phyloP scores from a whole-genome alignment of 495 filamentous ascomycete genomes.

The Aspergillus incahuasiensis region DNA sequence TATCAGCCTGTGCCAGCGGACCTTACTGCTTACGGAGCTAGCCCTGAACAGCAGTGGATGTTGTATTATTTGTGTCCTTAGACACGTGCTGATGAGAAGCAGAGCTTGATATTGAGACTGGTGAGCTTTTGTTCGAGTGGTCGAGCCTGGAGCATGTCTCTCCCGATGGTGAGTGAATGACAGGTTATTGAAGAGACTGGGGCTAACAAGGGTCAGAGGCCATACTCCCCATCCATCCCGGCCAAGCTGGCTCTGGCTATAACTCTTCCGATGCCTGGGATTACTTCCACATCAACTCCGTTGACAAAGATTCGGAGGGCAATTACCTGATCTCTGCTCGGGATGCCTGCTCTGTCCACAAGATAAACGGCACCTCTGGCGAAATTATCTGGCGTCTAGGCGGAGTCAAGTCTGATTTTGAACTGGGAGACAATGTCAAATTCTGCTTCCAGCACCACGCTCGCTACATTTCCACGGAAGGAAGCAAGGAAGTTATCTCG shows the following conservation, averaged over 20 bases:
- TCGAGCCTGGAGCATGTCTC: conserved; percentile 37
- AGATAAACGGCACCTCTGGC: conserved; percentile 53
- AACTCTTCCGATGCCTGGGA: conserved; percentile 41
- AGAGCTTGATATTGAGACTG: conserved; percentile 38
- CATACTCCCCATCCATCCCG: conserved; percentile 47
- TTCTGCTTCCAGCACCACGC: conserved; percentile 61
- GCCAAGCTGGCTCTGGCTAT: conserved; percentile 47
- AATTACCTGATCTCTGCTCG: conserved; percentile 56
- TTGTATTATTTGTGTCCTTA: conserved; percentile 11
- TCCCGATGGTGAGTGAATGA: conserved; percentile 35
- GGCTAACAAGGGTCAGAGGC: conserved; percentile 30
- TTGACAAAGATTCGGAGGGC: conserved; percentile 36
- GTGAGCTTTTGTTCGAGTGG: conserved; percentile 40
- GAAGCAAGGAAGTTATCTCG: conserved; percentile 42
- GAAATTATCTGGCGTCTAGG: conserved; percentile 54
- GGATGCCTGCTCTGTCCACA: conserved; percentile 49
- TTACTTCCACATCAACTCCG: conserved; percentile 39
- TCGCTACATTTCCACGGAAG: conserved; percentile 41
- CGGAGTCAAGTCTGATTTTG: conserved; percentile 42
- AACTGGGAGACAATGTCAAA: conserved; percentile 35
- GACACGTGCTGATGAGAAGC: neutral
- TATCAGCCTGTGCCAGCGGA: conserved; percentile 36
- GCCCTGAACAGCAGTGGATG: conserved; percentile 39
- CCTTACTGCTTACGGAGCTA: conserved; percentile 33
- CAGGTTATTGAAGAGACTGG: neutral